Evolutionary conservation across 768 basidiomycete genomes (phyloP), one percentile per base, ranked within the genome.

Genomic region (Macrolepiota albuminosa): DNA sequence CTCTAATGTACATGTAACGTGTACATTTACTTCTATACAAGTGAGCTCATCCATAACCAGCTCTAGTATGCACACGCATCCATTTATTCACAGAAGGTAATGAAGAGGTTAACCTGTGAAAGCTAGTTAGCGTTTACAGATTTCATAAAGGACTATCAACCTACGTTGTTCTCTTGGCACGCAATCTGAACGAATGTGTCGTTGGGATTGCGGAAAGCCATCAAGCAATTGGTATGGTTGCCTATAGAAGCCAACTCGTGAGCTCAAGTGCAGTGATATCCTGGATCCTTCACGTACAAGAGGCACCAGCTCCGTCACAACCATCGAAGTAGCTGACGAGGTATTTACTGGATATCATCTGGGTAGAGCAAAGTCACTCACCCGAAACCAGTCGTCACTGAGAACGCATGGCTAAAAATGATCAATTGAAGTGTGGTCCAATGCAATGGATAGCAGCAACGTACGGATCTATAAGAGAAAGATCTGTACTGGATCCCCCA

Each of bases 391-490:
- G 73, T 67, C 4, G 75, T 69, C 5, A 78, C 76, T 4, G 75
- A 76, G 69, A 77, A 80, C 2, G 67, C 36, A 57, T 72, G 76
- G 14, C 78, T 79, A 37, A 18, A 24, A 10, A 37, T 48, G 8
- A 2, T 46, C 3, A 34, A 24, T 31, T 11, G 37, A 40, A 39
- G 7, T 43, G 6, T 16, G 31, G 16, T 31, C 18, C 9, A 13
- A 6, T 60, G 40, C 61, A 43, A 64, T 64, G 13, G 65, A 66
- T 14, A 18, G 53, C 39, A 14, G 42, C 33, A 10, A 68, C 77
- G 55, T 61, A 79, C 77, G 77, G 77, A 18, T 77, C 68, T 46
- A 80, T 79, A 16, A 78, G 64, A 31, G 72, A 71, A 50, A 76
- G 66, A 60, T 76, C 76, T 8, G 70, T 70, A 64, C 71, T 72